Percentiles rank a stretch among this genome's conserved stretches.
Evolutionary conservation across 2,329 filamentous ascomycete species (phyloP).

Genomic region (Cladosporium sp.): DNA sequence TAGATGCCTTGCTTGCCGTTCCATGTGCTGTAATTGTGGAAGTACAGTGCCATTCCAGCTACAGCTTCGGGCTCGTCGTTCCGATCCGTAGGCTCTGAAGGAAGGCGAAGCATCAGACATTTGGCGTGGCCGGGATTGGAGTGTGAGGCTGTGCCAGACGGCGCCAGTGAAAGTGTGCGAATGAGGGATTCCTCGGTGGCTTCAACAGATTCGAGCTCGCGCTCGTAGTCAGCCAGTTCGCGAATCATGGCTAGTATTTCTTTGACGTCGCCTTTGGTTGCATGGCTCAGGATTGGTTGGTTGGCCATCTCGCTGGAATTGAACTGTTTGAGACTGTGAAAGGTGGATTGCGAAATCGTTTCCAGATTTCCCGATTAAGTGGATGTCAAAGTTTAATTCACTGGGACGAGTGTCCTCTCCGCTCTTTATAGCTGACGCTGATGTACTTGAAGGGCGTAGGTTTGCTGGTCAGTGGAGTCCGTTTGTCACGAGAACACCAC

Average conservation of each 20-base stretch:
- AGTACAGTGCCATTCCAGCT: slow-evolving; percentile 84
- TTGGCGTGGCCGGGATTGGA: slow-evolving; percentile 62
- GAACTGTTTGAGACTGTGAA: not conserved
- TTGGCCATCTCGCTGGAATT: not conserved
- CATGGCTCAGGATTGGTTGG: slow-evolving; percentile 8
- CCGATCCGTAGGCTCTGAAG: slow-evolving; percentile 36
- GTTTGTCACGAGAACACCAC: not conserved
- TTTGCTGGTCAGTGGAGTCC: not conserved
- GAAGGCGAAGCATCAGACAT: slow-evolving; percentile 60
- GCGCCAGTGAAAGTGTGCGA: slow-evolving; percentile 74
- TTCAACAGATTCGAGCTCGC: slow-evolving; percentile 67
- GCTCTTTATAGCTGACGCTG: not conserved
- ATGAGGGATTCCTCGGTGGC: slow-evolving; percentile 72
- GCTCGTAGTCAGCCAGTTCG: slow-evolving; percentile 84
- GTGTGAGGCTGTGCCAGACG: slow-evolving; percentile 21
- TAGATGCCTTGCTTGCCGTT: slow-evolving; percentile 81
- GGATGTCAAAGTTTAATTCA: no score
- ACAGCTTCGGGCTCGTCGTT: slow-evolving; percentile 36
- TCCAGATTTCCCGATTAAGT: no score
- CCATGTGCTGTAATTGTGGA: slow-evolving; percentile 96
- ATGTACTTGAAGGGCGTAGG: slow-evolving; percentile 9
- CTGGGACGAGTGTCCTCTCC: no score
- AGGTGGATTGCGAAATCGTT: no score
- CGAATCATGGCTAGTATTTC: slow-evolving; percentile 77
- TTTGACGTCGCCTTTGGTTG: slow-evolving; percentile 61